Percentiles rank a stretch among this genome's conserved stretches.
phyloP scores from a whole-genome alignment of 352 stramenopile genomes.

The Halophytophthora batemanensis region DNA sequence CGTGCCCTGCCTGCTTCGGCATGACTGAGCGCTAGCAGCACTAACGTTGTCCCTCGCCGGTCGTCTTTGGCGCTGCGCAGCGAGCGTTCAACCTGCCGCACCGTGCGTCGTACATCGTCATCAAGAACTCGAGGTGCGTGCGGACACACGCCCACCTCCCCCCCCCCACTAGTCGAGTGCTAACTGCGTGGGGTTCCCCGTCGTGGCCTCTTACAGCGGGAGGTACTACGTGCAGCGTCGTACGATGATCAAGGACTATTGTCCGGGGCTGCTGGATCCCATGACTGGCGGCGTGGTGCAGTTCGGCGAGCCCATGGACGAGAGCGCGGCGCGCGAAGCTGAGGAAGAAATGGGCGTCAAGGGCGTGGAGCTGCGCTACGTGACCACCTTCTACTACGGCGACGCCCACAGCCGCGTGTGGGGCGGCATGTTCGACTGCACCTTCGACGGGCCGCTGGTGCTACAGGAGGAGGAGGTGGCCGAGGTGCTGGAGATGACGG shows the following conservation, averaged over 20 bases:
- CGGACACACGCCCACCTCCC: neutral
- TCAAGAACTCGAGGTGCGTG: conserved; percentile 67
- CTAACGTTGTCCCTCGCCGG: neutral
- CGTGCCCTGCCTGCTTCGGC: neutral
- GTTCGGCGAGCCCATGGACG: conserved; percentile 63
- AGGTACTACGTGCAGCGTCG: conserved; percentile 83
- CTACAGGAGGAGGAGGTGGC: conserved; percentile 78
- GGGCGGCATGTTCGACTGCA: conserved; percentile 77
- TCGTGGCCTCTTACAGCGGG: conserved; percentile 31
- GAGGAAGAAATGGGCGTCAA: conserved; percentile 84
- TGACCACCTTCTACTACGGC: conserved; percentile 70
- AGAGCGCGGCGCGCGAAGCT: conserved; percentile 68
- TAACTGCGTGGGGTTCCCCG: neutral
- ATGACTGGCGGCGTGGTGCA: conserved; percentile 83
- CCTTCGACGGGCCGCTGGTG: conserved; percentile 57
- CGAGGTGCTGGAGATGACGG: conserved; percentile 71
- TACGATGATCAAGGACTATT: conserved; percentile 89
- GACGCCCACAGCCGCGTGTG: conserved; percentile 64
- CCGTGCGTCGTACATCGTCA: conserved; percentile 85
- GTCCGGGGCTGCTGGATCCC: conserved; percentile 76
- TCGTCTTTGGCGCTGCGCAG: conserved; percentile 17
- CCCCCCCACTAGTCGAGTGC: neutral
- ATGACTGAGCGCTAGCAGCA: too few species aligned
- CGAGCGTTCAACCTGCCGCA: conserved; percentile 76
- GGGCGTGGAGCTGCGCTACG: conserved; percentile 43